phyloP scores from a whole-genome alignment of 73 alveolate species.

The Paramecium pentaurelia region DNA sequence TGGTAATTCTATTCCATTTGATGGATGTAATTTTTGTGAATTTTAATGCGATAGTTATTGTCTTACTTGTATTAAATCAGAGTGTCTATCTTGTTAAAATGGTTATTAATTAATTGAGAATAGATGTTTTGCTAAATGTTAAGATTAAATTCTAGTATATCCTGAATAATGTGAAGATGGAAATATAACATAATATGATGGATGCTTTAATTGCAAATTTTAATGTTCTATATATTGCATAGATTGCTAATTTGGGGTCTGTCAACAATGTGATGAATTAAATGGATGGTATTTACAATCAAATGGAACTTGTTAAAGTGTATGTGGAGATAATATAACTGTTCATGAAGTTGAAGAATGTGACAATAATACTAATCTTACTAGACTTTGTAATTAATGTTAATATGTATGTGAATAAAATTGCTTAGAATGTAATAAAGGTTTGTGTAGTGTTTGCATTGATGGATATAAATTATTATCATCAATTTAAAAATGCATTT shows the following conservation, averaged over 20 bases:
- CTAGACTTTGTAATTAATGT: not conserved
- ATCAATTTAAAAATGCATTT: not conserved
- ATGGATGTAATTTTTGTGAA: not conserved
- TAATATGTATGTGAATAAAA: not conserved
- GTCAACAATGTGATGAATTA: not conserved
- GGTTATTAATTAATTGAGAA: not conserved
- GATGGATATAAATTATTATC: not conserved
- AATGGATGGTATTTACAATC: not conserved
- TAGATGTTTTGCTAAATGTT: not conserved
- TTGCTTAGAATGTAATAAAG: not conserved
- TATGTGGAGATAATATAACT: conserved; percentile 49
- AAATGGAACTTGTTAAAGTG: not conserved
- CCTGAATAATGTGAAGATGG: not conserved
- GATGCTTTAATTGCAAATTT: not conserved
- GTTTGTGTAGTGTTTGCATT: not conserved
- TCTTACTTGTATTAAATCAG: not conserved
- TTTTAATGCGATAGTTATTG: not conserved
- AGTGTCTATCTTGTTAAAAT: not conserved
- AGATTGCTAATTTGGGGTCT: not conserved
- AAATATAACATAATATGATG: not conserved
- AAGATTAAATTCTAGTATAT: not conserved
- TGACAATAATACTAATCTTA: not conserved
- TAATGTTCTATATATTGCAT: not conserved
- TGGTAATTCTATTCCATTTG: not conserved
- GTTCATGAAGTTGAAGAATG: not conserved